phyloP scores from a whole-genome alignment of 352 stramenopile genomes.

The Vaucheria bursata region DNA sequence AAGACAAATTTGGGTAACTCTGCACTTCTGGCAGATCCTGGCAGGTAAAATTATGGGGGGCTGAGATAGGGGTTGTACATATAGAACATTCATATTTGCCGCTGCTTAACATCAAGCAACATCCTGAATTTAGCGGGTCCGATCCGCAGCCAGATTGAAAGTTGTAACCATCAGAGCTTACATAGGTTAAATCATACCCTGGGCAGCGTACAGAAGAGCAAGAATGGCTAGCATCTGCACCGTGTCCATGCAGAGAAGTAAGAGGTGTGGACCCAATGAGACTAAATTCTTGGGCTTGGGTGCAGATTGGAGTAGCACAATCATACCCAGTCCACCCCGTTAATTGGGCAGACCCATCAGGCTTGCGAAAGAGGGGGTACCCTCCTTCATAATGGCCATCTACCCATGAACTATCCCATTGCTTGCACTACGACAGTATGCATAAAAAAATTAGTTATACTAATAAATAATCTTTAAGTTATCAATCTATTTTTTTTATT shows the following conservation, averaged over 20 bases:
- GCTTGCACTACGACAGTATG: slow-evolving; percentile 53
- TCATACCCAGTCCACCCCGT: slow-evolving; percentile 92
- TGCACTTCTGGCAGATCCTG: background rate
- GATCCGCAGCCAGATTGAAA: slow-evolving; percentile 85
- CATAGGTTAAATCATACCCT: slow-evolving; percentile 35
- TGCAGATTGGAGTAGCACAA: slow-evolving; percentile 88
- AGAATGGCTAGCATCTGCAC: slow-evolving; percentile 50
- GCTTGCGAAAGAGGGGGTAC: slow-evolving; percentile 76
- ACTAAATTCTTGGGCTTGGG: slow-evolving; percentile 54
- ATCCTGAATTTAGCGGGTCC: slow-evolving; percentile 58
- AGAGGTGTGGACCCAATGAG: background rate
- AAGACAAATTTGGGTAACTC: background rate
- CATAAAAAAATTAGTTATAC: background rate
- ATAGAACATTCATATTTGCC: background rate
- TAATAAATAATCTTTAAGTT: too few relatives aligned
- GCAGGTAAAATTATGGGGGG: slow-evolving; percentile 1
- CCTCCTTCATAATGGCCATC: slow-evolving; percentile 75
- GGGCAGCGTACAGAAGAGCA: slow-evolving; percentile 48
- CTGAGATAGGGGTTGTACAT: background rate
- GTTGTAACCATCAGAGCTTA: slow-evolving; percentile 49
- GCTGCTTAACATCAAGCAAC: slow-evolving; percentile 45
- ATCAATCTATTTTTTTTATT: too few relatives aligned
- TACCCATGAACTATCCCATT: slow-evolving; percentile 76
- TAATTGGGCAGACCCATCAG: slow-evolving; percentile 72
- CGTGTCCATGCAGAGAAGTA: slow-evolving; percentile 48